These are phyloP conservation scores for Suillus sp. DNA, from an alignment of 768 basidiomycete genomes.

Conservation along the genomic window DNA sequence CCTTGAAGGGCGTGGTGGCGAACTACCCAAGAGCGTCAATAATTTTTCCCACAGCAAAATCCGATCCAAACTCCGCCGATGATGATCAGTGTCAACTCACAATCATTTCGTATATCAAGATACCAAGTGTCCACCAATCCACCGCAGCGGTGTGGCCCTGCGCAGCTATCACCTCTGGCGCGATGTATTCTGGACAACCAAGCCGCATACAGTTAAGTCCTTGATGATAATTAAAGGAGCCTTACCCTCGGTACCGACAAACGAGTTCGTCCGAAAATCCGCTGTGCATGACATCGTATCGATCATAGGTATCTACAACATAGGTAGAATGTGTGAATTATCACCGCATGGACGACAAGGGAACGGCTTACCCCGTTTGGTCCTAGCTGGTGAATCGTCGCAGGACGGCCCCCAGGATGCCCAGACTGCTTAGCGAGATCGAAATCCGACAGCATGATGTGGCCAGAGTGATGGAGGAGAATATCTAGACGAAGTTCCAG, in stretches of 20 bases:
- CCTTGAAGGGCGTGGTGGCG: constrained; percentile 99
- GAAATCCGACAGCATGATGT: constrained; percentile 99
- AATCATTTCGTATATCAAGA: constrained; percentile 99
- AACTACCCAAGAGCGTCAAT: constrained; percentile 62
- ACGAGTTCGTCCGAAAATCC: constrained; percentile 97
- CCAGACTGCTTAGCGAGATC: constrained; percentile 96
- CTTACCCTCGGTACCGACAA: constrained; percentile 97
- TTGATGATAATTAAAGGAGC: constrained; percentile 15
- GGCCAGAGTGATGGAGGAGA: constrained; percentile 94
- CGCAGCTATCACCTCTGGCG: constrained; percentile 96
- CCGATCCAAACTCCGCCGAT: constrained; percentile 12
- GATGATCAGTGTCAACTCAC: constrained; percentile 54
- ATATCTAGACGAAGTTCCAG: constrained; percentile 65
- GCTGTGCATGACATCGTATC: constrained; percentile 98
- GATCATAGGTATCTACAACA: constrained; percentile 78
- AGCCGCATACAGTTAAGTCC: not conserved
- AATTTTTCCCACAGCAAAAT: constrained; percentile 24
- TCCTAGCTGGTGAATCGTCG: constrained; percentile 81
- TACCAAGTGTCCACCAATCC: constrained; percentile 99
- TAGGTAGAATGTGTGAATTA: constrained; percentile 16
- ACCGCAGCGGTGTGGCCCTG: constrained; percentile 97
- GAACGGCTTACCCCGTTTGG: constrained; percentile 75
- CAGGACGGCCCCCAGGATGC: constrained; percentile 83
- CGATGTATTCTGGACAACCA: constrained; percentile 83
- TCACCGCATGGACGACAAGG: constrained; percentile 10